Conservation (phyloP, 2,329 filamentous ascomycete species). For the Alternaria sp. region DNA sequence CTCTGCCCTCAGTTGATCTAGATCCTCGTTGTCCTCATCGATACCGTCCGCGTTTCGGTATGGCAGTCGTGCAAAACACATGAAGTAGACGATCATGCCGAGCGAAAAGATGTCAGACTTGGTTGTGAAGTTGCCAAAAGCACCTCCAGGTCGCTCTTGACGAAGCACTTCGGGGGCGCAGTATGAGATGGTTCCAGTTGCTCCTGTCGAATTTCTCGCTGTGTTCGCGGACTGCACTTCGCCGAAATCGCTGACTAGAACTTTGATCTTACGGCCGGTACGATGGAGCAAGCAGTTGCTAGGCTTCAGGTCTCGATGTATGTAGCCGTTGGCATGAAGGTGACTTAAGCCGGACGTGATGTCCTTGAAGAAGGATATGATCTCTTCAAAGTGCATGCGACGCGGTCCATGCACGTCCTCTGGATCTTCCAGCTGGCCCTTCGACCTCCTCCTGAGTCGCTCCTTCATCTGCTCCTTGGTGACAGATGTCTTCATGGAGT, state of each 20-base stretch:
- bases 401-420: slow-evolving; percentile 59
- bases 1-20: slow-evolving; percentile 82
- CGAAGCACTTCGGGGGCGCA: slow-evolving; percentile 93
- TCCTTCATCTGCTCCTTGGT: slow-evolving; percentile 90
- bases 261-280: slow-evolving; percentile 72
- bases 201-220: slow-evolving; percentile 85
- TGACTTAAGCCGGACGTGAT: slow-evolving; percentile 92
- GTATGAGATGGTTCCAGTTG: slow-evolving; percentile 96
- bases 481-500: slow-evolving; percentile 63
- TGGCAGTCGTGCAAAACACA: slow-evolving; percentile 90
- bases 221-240: slow-evolving; percentile 88
- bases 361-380: slow-evolving; percentile 95
- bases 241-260: slow-evolving; percentile 96
- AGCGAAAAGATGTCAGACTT: slow-evolving; percentile 99
- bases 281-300: slow-evolving; percentile 91
- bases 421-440: slow-evolving; percentile 72
- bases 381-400: slow-evolving; percentile 80
- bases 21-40: slow-evolving; percentile 89
- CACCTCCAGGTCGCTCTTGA: slow-evolving; percentile 66
- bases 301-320: slow-evolving; percentile 94
- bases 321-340: slow-evolving; percentile 88
- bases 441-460: slow-evolving; percentile 80
- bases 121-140: slow-evolving; percentile 90
- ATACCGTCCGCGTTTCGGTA: slow-evolving; percentile 84
- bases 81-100: slow-evolving; percentile 97